phyloP scores from a whole-genome alignment of 495 filamentous ascomycete genomes.

The Coniosporium apollinis region DNA sequence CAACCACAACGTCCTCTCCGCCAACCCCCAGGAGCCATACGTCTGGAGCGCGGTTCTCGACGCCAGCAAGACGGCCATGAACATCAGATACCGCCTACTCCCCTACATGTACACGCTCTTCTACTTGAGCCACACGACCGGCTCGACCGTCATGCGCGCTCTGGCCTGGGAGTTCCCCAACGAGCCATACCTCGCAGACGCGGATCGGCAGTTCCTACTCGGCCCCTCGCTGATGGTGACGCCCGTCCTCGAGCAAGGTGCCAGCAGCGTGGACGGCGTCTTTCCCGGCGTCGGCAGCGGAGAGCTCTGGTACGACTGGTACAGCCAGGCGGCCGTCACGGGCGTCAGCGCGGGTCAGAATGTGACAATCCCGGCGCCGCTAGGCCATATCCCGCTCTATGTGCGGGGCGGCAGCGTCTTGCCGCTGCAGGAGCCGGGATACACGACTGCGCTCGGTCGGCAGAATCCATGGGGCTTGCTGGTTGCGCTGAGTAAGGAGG shows the following conservation, averaged over 20 bases:
- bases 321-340: slow-evolving; percentile 7
- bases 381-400: slow-evolving; percentile 10
- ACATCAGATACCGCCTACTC: slow-evolving; percentile 16
- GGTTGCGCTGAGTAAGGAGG: slow-evolving; percentile 38
- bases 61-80: slow-evolving; percentile 12
- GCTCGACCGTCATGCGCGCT: slow-evolving; percentile 15
- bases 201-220: slow-evolving; percentile 25
- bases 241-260: slow-evolving; percentile 47
- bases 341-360: slow-evolving; percentile 11
- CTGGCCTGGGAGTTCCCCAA: slow-evolving; percentile 18
- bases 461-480: slow-evolving; percentile 53
- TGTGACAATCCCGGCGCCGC: slow-evolving; percentile 8
- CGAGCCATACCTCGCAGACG: slow-evolving; percentile 11
- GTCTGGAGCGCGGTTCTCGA: slow-evolving; percentile 12
- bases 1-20: slow-evolving; percentile 14
- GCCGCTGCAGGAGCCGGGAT: slow-evolving; percentile 51
- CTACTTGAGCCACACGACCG: slow-evolving; percentile 12
- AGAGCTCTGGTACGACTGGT: slow-evolving; percentile 28
- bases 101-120: slow-evolving; percentile 20
- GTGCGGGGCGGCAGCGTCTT: slow-evolving; percentile 46
- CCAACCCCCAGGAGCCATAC: slow-evolving; percentile 15
- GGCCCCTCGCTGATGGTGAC: slow-evolving; percentile 51
- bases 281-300: slow-evolving; percentile 55
- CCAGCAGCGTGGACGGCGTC: slow-evolving; percentile 47
- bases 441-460: slow-evolving; percentile 48